These are phyloP conservation scores for Cucurbita argyrosperma DNA, from an alignment of 306 rosid species.

Conservation along the genomic window DNA sequence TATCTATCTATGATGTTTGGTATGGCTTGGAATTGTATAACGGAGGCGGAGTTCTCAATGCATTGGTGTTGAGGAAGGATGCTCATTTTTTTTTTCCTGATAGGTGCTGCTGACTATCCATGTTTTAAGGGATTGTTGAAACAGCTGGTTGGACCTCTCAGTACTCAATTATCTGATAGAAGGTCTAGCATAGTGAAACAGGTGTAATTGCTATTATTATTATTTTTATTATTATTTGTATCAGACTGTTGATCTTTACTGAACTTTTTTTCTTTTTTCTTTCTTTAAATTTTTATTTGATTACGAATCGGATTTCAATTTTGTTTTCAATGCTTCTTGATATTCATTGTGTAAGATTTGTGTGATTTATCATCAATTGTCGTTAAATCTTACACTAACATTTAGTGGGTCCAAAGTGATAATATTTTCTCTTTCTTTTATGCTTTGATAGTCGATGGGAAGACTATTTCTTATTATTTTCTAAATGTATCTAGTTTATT, in stretches of 20 bases:
- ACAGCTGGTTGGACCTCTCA: constrained; percentile 89
- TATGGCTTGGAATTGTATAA: background rate
- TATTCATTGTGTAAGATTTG: background rate
- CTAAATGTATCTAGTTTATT: background rate
- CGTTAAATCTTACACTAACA: background rate
- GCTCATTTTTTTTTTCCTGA: constrained; percentile 6
- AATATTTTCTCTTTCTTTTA: background rate
- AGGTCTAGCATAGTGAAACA: constrained; percentile 98
- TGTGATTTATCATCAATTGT: background rate
- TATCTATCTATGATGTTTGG: background rate
- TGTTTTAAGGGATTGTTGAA: constrained; percentile 74
- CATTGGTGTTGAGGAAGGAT: background rate
- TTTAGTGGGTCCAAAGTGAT: background rate
- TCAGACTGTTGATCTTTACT: constrained; percentile 10
- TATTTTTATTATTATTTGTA: background rate
- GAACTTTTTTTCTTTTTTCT: background rate
- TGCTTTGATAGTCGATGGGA: background rate
- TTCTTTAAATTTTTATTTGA: background rate
- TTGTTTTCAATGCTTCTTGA: background rate
- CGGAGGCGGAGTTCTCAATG: background rate
- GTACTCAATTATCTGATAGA: constrained; percentile 83
- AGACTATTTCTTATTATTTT: background rate
- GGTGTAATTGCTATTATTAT: constrained; percentile 28
- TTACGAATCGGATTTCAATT: background rate
- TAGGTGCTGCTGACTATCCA: constrained; percentile 91